Conservation (phyloP, 495 filamentous ascomycete genomes). For the Penicillium lividum region DNA sequence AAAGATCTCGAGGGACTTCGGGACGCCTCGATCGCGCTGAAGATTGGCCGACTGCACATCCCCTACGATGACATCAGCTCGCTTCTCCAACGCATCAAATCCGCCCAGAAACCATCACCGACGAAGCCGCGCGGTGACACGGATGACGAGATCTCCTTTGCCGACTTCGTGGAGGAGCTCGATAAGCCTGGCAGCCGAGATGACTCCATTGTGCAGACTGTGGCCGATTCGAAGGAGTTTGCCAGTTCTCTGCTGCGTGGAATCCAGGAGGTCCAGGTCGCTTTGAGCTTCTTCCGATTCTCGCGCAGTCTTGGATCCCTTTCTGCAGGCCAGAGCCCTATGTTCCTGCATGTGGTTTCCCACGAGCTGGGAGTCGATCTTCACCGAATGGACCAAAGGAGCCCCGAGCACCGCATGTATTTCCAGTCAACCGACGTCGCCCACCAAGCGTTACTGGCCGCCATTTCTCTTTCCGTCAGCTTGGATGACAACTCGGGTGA, state of each 20-base stretch:
- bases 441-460: conserved; percentile 91
- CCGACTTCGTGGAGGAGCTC: conserved; percentile 76
- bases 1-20: conserved; percentile 82
- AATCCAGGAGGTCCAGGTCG: conserved; percentile 95
- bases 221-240: conserved; percentile 93
- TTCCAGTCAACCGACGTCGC: conserved; percentile 91
- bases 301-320: conserved; percentile 72
- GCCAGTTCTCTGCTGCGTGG: conserved; percentile 85
- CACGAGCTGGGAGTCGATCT: conserved; percentile 95
- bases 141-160: conserved; percentile 63
- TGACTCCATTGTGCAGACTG: conserved; percentile 75
- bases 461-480: conserved; percentile 87
- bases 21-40: conserved; percentile 86
- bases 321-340: conserved; percentile 62
- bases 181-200: conserved; percentile 71
- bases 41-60: conserved; percentile 84
- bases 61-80: conserved; percentile 81
- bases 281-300: conserved; percentile 86
- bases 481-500: conserved; percentile 84
- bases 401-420: conserved; percentile 98
- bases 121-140: conserved; percentile 41
- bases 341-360: conserved; percentile 85
- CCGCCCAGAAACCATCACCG: conserved; percentile 31
- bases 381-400: conserved; percentile 88
- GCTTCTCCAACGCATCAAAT: conserved; percentile 56